These are phyloP conservation scores for Dactylellina haptotyla DNA, from an alignment of 2,329 filamentous ascomycete genomes.

Conservation along the genomic window DNA sequence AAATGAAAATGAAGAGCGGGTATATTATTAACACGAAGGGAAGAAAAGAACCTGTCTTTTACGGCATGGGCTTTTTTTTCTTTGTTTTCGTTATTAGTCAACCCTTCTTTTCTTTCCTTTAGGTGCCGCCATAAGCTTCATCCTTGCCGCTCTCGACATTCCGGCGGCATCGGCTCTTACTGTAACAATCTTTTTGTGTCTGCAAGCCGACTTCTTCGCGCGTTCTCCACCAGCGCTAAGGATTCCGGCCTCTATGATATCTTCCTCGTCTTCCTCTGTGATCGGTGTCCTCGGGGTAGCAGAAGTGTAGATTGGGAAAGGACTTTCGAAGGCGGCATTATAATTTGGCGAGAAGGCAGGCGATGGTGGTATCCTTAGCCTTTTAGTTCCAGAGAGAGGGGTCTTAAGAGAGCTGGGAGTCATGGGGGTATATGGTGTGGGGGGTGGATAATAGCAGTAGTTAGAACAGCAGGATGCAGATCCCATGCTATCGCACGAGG, in stretches of 20 bases:
- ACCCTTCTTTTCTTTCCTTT: conserved; percentile 91
- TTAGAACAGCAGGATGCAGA: conserved; percentile 67
- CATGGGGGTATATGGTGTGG: conserved; percentile 68
- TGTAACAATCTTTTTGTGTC: conserved; percentile 70
- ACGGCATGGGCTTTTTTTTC: conserved; percentile 27
- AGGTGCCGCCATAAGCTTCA: conserved; percentile 84
- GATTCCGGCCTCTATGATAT: conserved; percentile 63
- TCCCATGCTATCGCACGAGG: conserved; percentile 66
- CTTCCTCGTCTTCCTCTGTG: conserved; percentile 73
- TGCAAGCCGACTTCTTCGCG: conserved; percentile 70
- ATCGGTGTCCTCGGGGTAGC: conserved; percentile 75
- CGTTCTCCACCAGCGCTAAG: conserved; percentile 62
- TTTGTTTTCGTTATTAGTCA: conserved; percentile 61
- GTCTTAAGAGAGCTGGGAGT: conserved; percentile 70
- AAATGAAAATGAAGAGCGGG: conserved; percentile 24
- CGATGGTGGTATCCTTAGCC: conserved; percentile 80
- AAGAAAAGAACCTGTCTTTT: conserved; percentile 53
- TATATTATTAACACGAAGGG: conserved; percentile 54
- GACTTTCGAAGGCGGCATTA: conserved; percentile 71
- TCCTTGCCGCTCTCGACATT: conserved; percentile 79
- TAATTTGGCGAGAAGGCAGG: conserved; percentile 69
- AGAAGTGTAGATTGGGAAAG: conserved; percentile 68
- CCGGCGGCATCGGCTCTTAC: conserved; percentile 92
- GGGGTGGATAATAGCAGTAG: conserved; percentile 68
- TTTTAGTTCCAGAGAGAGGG: conserved; percentile 68